These are phyloP conservation scores for Sinapis alba DNA, from an alignment of 441 rosid genomes.

Conservation along the genomic window DNA sequence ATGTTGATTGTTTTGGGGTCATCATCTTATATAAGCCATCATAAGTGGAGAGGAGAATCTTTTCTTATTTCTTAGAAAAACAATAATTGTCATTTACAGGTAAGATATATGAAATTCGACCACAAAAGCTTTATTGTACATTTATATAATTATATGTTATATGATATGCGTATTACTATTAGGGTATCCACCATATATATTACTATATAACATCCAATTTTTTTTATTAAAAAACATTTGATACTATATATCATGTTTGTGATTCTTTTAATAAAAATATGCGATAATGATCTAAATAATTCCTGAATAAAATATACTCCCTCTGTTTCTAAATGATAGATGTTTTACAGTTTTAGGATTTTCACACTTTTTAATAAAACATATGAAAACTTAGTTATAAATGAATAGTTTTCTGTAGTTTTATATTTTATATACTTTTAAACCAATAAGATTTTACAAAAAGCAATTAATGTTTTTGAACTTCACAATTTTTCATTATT, in stretches of 20 bases:
- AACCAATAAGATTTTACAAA: too few species aligned
- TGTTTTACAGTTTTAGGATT: too few species aligned
- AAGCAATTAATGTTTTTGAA: too few species aligned
- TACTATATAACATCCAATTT: neutral
- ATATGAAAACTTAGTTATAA: too few species aligned
- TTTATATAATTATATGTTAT: neutral
- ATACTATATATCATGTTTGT: neutral
- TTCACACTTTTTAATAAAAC: too few species aligned
- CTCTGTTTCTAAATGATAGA: too few species aligned
- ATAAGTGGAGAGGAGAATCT: conserved; percentile 33
- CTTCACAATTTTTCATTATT: too few species aligned
- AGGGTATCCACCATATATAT: neutral
- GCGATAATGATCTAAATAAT: neutral
- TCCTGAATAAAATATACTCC: neutral
- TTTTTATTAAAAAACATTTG: neutral
- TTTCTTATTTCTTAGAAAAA: neutral
- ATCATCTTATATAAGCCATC: conserved; percentile 36
- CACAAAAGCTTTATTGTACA: neutral
- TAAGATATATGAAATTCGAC: conserved; percentile 21
- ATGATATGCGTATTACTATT: neutral
- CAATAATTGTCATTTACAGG: conserved; percentile 1
- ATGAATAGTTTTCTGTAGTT: too few species aligned
- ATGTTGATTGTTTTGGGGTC: conserved; percentile 25
- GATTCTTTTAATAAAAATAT: neutral
- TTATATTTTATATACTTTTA: too few species aligned